phyloP scores from a whole-genome alignment of 768 basidiomycete species.

The Aureoboletus auriporus region DNA sequence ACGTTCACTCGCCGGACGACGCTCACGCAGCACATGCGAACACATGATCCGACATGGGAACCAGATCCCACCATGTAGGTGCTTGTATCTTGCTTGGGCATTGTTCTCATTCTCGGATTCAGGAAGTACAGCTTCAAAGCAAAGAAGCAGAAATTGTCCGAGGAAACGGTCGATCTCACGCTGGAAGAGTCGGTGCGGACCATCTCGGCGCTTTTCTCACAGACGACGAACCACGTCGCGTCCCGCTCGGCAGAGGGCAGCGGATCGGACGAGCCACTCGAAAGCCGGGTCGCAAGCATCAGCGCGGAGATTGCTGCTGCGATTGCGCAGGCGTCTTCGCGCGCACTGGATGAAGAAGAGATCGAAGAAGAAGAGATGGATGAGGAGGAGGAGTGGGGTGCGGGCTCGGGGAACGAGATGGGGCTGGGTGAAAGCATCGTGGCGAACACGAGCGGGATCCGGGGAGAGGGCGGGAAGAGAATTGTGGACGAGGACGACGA shows the following conservation, averaged over 20 bases:
- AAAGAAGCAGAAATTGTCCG: conserved; percentile 53
- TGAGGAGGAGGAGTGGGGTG: conserved; percentile 35
- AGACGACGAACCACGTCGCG: conserved; percentile 37
- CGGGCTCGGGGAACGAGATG: conserved; percentile 48
- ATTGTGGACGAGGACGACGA: conserved; percentile 58
- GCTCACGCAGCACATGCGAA: conserved; percentile 82
- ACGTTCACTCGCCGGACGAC: conserved; percentile 86
- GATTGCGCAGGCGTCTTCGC: conserved; percentile 69
- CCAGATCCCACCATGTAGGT: conserved; percentile 80
- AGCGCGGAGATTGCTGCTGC: conserved; percentile 79
- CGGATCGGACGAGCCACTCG: conserved; percentile 42
- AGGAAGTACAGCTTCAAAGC: conserved; percentile 80
- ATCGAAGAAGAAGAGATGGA: conserved; percentile 38
- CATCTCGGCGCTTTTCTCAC: conserved; percentile 63
- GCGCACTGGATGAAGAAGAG: conserved; percentile 54
- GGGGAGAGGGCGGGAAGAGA: conserved; percentile 31
- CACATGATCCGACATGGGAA: conserved; percentile 81
- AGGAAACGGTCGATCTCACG: conserved; percentile 53
- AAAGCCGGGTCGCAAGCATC: conserved; percentile 68
- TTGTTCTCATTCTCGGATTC: conserved; percentile 15
- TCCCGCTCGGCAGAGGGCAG: conserved; percentile 30
- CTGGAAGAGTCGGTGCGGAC: conserved; percentile 72
- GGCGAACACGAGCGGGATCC: conserved; percentile 61
- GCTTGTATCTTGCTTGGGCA: conserved; percentile 1
- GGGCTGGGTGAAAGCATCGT: conserved; percentile 47